These are phyloP conservation scores for Pyrus pyrifolia DNA, from an alignment of 306 rosid species.

Conservation along the genomic window DNA sequence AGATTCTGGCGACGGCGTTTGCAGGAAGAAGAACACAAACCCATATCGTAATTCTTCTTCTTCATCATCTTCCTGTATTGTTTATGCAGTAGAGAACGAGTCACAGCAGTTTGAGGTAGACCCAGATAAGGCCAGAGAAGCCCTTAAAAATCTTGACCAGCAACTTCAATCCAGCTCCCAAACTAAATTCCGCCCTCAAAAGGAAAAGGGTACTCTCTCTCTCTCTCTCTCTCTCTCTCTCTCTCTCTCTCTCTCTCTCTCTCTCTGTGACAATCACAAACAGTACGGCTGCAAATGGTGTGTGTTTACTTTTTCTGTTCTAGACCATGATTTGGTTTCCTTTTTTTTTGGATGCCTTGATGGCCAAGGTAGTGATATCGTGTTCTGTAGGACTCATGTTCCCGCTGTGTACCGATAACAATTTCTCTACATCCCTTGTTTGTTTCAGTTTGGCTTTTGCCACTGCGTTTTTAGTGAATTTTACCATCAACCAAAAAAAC, in stretches of 20 bases:
- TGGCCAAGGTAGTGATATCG: too few species aligned
- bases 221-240: background rate
- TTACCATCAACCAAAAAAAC: too few species aligned
- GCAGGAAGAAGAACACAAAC: conserved; percentile 9
- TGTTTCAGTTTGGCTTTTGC: conserved; percentile 28
- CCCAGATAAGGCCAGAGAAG: conserved; percentile 74
- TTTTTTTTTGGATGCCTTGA: too few species aligned
- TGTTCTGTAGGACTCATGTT: too few species aligned
- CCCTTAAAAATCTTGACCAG: conserved; percentile 71
- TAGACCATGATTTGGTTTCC: too few species aligned
- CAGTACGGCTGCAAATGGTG: too few species aligned
- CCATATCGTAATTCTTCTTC: conserved; percentile 8
- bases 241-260: background rate
- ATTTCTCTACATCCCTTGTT: too few species aligned
- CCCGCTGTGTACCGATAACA: too few species aligned
- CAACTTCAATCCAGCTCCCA: conserved; percentile 58
- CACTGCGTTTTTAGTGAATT: too few species aligned
- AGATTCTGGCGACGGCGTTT: background rate
- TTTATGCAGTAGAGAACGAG: conserved; percentile 47
- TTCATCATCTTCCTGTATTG: conserved; percentile 5
- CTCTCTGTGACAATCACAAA: too few species aligned
- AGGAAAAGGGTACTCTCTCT: conserved; percentile 34
- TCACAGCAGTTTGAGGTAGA: conserved; percentile 67
- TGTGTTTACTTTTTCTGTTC: background rate
- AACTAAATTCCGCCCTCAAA: conserved; percentile 42